Evolutionary conservation across 73 alveolate species (phyloP), one percentile per base, ranked within the genome.

Genomic region (Paramecium sonneborni): DNA sequence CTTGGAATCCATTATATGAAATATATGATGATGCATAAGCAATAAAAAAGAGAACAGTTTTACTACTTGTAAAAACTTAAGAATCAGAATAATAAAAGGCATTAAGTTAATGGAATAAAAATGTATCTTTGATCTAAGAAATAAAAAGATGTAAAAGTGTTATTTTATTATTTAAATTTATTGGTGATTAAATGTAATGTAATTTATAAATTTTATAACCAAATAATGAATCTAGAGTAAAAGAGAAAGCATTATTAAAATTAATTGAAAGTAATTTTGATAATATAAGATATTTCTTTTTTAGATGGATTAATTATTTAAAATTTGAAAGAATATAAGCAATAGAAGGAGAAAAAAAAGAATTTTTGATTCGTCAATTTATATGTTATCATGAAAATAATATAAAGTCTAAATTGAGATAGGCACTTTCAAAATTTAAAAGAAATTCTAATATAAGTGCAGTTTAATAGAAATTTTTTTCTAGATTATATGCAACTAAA

Each of bases 1-100:
- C 76, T 23, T 79, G 44, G 44, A 44, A 79, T 21, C 90, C 90
- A 38, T 79, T 79, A 12, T 15, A 43, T 5, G 90, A 79, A 43
- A 44, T 44, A 23, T 46, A 79, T 23, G 69, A 43, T 39, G 90
- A 79, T 79, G 90, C 62, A 1, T 24, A n/a, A 41, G 90, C 76
- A 20, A 41, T 39, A 2, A 79, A 43, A 46, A 79, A 46, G 26
- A 79, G 90, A 79, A 9, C 90, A 18, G 72, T 79, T 6, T 23
- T 79, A 10, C 34, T 79, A 1, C 18, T 79, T 2, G 24, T 79
- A 0, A 79, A 79, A 34, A 41, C 90, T 8, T 12, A 79, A 41
- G 76, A 79, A 41, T 79, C 90, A 14, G 90, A 79, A 38, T 20
- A 30, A 44, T 14, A 79, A 44, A 43, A 62, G 14, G 72, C n/a